These are phyloP conservation scores for Baudoinia panamericana DNA, from an alignment of 495 filamentous ascomycete genomes.

Conservation along the genomic window DNA sequence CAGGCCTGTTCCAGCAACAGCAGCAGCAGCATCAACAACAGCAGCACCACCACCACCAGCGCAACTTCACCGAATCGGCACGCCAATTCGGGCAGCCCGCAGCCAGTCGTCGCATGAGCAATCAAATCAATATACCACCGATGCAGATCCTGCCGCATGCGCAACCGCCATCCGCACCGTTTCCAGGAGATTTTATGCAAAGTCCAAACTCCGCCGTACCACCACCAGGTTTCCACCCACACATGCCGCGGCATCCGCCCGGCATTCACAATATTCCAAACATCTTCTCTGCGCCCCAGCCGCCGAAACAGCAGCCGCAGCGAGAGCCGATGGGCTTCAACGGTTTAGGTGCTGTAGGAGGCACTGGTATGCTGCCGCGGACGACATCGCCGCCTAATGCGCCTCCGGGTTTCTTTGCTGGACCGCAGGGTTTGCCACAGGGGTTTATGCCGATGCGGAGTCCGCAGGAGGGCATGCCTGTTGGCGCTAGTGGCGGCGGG, in stretches of 20 bases:
- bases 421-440: slow-evolving; percentile 5
- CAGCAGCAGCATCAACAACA: slow-evolving; percentile 1
- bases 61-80: slow-evolving; percentile 14
- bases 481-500: background rate
- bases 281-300: slow-evolving; percentile 17
- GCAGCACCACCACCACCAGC: slow-evolving; percentile 6
- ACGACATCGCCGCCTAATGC: slow-evolving; percentile 4
- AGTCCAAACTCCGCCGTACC: slow-evolving; percentile 1
- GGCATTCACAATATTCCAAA: slow-evolving; percentile 14
- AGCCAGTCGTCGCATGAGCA: slow-evolving; percentile 13
- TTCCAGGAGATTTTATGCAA: slow-evolving; percentile 11
- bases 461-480: background rate
- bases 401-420: slow-evolving; percentile 15
- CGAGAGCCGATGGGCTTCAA: background rate
- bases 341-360: background rate
- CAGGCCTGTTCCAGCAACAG: slow-evolving; percentile 5
- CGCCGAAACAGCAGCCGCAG: slow-evolving; percentile 4
- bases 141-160: slow-evolving; percentile 15
- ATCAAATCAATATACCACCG: slow-evolving; percentile 6
- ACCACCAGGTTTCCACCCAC: slow-evolving; percentile 15
- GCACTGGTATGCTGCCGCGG: slow-evolving; percentile 1
- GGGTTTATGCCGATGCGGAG: slow-evolving; percentile 15
- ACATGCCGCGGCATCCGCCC: slow-evolving; percentile 18
- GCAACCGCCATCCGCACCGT: slow-evolving; percentile 2
- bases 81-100: slow-evolving; percentile 1